Percentiles rank a stretch among this genome's conserved stretches.
Evolutionary conservation across 345 rosid genomes (phyloP).

Genomic region (Mallotus nudiflorus): DNA sequence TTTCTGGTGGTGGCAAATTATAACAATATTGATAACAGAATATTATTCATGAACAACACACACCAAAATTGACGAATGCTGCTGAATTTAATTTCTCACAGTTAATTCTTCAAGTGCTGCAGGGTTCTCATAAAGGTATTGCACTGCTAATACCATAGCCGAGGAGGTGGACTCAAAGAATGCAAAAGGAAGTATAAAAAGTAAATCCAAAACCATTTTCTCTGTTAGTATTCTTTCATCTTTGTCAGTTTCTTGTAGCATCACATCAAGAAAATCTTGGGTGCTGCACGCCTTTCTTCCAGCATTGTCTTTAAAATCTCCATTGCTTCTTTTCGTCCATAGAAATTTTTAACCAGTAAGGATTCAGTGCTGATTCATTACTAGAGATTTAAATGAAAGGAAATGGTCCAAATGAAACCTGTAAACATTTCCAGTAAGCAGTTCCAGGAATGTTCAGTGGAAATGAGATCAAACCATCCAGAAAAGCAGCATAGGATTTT

Average conservation of each 20-base stretch:
- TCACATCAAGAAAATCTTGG: background rate
- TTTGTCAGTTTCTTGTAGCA: background rate
- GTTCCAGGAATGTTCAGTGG: constrained; percentile 43
- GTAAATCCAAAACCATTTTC: background rate
- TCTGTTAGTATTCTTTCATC: background rate
- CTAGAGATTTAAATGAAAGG: too few relatives aligned
- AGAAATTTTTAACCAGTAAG: too few relatives aligned
- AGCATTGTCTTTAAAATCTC: background rate
- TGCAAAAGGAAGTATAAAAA: background rate
- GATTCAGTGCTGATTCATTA: too few relatives aligned
- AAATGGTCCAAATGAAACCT: constrained; percentile 16
- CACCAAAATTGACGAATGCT: too few relatives aligned
- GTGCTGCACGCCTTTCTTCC: background rate
- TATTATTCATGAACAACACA: too few relatives aligned
- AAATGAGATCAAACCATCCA: constrained; percentile 36
- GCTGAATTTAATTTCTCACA: background rate
- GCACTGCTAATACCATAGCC: background rate
- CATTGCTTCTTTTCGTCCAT: constrained; percentile 5
- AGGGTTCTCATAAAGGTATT: background rate
- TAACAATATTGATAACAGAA: too few relatives aligned
- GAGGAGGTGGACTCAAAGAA: background rate
- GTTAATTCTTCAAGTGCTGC: background rate
- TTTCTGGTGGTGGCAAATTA: too few relatives aligned
- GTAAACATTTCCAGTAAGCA: constrained; percentile 35
- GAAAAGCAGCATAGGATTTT: constrained; percentile 23